phyloP scores from a whole-genome alignment of 768 basidiomycete genomes.

The Macrolepiota dolichaula region DNA sequence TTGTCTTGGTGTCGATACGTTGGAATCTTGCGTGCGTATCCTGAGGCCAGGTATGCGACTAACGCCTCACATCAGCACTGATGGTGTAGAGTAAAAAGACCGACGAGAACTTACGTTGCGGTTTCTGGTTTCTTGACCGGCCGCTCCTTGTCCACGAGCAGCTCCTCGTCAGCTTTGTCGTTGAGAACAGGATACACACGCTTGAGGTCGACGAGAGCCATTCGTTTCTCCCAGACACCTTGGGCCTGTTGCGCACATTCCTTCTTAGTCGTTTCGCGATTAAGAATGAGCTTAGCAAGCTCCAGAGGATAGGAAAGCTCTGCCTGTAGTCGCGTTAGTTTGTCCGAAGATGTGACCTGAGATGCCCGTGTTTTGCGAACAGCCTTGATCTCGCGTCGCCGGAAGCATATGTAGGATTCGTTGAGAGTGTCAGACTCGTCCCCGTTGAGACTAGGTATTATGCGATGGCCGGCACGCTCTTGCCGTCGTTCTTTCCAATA shows the following conservation, averaged over 20 bases:
- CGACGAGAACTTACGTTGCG: constrained; percentile 20
- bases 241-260: constrained; percentile 55
- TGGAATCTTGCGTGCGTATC: constrained; percentile 45
- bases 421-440: constrained; percentile 89
- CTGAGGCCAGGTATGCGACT: constrained; percentile 52
- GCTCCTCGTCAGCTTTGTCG: constrained; percentile 67
- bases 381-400: constrained; percentile 90
- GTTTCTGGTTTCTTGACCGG: constrained; percentile 56
- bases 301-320: constrained; percentile 75
- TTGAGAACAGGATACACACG: constrained; percentile 62
- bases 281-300: constrained; percentile 63
- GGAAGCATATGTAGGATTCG: constrained; percentile 97
- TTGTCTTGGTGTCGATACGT: constrained; percentile 35
- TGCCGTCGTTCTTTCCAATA: constrained; percentile 88
- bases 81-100: not conserved
- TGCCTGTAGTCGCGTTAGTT: constrained; percentile 73
- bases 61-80: constrained; percentile 11
- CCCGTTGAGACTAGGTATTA: constrained; percentile 85
- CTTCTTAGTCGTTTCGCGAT: constrained; percentile 76
- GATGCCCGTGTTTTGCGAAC: constrained; percentile 92
- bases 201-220: constrained; percentile 75
- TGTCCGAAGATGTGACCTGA: constrained; percentile 87
- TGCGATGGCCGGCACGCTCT: constrained; percentile 75
- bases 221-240: constrained; percentile 75
- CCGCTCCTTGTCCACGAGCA: constrained; percentile 69